phyloP scores from a whole-genome alignment of 371 early-diverging fungal genomes.

The Rhizopus delemar region DNA sequence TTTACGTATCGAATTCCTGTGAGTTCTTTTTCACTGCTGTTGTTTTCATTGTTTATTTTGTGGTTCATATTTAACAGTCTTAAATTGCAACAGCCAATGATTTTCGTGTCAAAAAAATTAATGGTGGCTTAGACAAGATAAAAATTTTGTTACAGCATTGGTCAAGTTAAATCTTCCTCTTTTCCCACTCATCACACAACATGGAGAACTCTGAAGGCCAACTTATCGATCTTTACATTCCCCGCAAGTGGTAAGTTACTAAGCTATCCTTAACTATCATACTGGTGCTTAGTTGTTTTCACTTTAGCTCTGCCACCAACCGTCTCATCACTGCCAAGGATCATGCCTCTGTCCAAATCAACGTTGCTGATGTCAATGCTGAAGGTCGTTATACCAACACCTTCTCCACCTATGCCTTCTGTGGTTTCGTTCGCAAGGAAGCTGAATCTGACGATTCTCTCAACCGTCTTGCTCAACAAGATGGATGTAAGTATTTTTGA shows the following conservation, averaged over 20 bases:
- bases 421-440: conserved; percentile 88
- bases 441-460: conserved; percentile 96
- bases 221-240: conserved; percentile 92
- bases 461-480: conserved; percentile 92
- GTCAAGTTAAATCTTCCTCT: conserved; percentile 16
- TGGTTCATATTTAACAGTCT: no score
- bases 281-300: conserved; percentile 1
- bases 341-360: conserved; percentile 98
- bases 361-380: conserved; percentile 93
- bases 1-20: no score
- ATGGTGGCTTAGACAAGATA: conserved; percentile 25
- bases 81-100: conserved; percentile 25
- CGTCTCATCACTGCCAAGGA: conserved; percentile 75
- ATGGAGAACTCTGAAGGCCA: conserved; percentile 75
- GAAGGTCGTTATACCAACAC: conserved; percentile 78
- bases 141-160: conserved; percentile 24
- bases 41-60: no score
- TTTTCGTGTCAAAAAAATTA: background rate
- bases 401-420: conserved; percentile 89
- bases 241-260: conserved; percentile 86
- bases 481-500: conserved; percentile 65
- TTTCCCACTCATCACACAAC: conserved; percentile 31
- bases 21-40: no score
- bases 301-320: conserved; percentile 53
- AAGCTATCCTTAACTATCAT: background rate